These are phyloP conservation scores for Alternaria sp. DNA, from an alignment of 2,329 filamentous ascomycete species.

Conservation along the genomic window DNA sequence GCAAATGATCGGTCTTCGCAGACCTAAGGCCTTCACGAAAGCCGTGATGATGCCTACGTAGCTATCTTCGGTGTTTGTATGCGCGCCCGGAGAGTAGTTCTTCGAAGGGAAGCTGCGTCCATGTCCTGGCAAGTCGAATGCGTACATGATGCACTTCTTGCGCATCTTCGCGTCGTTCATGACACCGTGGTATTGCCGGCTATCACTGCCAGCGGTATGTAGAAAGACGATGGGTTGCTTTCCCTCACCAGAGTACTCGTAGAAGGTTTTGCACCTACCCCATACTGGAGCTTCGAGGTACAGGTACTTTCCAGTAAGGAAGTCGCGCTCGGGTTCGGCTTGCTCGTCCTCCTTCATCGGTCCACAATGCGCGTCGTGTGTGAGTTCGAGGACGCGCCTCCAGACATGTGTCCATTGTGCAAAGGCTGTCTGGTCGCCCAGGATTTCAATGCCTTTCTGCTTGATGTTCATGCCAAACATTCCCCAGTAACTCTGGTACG, in stretches of 20 bases:
- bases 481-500: constrained; percentile 57
- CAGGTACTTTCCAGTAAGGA: constrained; percentile 56
- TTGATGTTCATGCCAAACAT: constrained; percentile 58
- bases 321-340: constrained; percentile 47
- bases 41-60: constrained; percentile 56
- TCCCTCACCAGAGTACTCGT: constrained; percentile 56
- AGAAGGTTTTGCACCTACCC: constrained; percentile 59
- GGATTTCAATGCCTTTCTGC: constrained; percentile 56
- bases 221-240: constrained; percentile 55
- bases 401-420: constrained; percentile 56
- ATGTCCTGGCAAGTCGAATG: constrained; percentile 59
- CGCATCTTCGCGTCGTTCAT: constrained; percentile 58
- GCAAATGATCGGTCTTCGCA: constrained; percentile 57
- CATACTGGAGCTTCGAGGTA: constrained; percentile 56
- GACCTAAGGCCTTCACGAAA: constrained; percentile 52
- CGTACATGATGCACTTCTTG: constrained; percentile 57
- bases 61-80: constrained; percentile 57
- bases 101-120: constrained; percentile 56
- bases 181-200: constrained; percentile 59
- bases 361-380: constrained; percentile 57
- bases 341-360: constrained; percentile 52
- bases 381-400: constrained; percentile 56
- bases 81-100: constrained; percentile 51
- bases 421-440: constrained; percentile 56
- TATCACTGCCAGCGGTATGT: constrained; percentile 57